A percentile compares a stretch with the other conserved stretches of the same genome.
These are phyloP conservation scores for Cucurbitaria berberidis DNA, from an alignment of 2,329 filamentous ascomycete genomes.

Conservation along the genomic window DNA sequence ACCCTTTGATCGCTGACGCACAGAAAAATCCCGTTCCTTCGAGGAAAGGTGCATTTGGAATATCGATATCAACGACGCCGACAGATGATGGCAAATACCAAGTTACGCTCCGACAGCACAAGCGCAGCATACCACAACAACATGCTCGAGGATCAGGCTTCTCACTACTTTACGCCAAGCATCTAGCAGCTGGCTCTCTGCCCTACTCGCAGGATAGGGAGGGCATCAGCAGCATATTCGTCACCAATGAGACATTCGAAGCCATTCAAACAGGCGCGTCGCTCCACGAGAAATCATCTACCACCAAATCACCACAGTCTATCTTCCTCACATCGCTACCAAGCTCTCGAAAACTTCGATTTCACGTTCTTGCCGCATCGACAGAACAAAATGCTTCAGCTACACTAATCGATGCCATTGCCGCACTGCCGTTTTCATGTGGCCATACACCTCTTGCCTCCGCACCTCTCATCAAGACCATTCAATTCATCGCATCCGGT, in stretches of 20 bases:
- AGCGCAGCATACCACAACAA: conserved; percentile 29
- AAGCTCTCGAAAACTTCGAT: conserved; percentile 21
- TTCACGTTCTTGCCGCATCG: conserved; percentile 27
- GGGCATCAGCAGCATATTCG: conserved; percentile 29
- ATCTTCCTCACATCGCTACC: conserved; percentile 33
- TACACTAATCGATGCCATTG: conserved; percentile 34
- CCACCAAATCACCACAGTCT: conserved; percentile 14
- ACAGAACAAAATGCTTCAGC: conserved; percentile 18
- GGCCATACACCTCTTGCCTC: conserved; percentile 37
- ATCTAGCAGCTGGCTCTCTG: conserved; percentile 39
- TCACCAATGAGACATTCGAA: conserved; percentile 30
- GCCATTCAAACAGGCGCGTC: conserved; percentile 23
- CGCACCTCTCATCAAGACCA: conserved; percentile 26
- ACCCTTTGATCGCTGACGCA: conserved; percentile 10
- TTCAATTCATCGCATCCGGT: conserved; percentile 36
- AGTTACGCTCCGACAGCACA: conserved; percentile 32
- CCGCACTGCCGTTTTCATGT: conserved; percentile 34
- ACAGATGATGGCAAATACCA: conserved; percentile 22
- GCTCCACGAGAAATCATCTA: conserved; percentile 18
- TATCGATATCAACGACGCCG: conserved; percentile 26
- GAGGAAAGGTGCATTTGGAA: conserved; percentile 33
- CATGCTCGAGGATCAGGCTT: conserved; percentile 30
- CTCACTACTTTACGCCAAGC: conserved; percentile 43
- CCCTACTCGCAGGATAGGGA: conserved; percentile 31
- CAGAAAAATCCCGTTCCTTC: conserved; percentile 2